Evolutionary conservation across 1,284 basidiomycete species (phyloP).

Genomic region (Sphagnurus paluster): DNA sequence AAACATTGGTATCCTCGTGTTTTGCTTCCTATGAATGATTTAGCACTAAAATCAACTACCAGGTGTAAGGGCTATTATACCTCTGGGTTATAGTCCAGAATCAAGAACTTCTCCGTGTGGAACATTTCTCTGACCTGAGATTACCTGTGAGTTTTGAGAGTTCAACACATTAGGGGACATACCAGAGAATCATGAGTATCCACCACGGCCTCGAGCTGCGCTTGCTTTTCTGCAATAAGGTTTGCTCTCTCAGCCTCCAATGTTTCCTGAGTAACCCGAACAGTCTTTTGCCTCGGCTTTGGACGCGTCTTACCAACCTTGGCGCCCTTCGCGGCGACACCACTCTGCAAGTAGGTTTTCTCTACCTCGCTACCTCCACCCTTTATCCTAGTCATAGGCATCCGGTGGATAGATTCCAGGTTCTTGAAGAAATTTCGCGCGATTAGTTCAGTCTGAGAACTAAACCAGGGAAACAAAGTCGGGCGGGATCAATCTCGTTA

Average conservation of each 20-base stretch:
- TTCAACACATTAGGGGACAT: conserved; percentile 40
- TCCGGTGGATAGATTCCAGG: conserved; percentile 11
- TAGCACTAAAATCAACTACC: conserved; percentile 1
- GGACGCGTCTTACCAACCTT: conserved; percentile 12
- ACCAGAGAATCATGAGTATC: conserved; percentile 78
- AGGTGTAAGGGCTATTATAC: conserved; percentile 41
- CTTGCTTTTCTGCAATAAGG: conserved; percentile 58
- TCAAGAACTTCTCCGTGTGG: conserved; percentile 80
- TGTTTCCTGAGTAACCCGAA: conserved; percentile 22
- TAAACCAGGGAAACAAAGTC: conserved; percentile 13
- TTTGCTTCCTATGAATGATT: conserved; percentile 60
- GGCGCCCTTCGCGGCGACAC: conserved; percentile 5
- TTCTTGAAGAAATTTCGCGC: conserved; percentile 8
- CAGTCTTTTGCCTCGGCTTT: conserved; percentile 10
- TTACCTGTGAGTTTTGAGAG: conserved; percentile 5
- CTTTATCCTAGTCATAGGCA: conserved; percentile 23
- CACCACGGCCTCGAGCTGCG: conserved; percentile 56
- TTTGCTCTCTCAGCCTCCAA: conserved; percentile 39
- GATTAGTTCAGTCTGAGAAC: conserved; percentile 11
- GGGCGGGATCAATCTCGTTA: conserved; percentile 46
- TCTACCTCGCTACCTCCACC: conserved; percentile 9
- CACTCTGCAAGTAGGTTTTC: background rate
- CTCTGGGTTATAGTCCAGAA: conserved; percentile 75
- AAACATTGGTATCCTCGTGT: conserved; percentile 70
- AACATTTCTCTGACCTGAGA: conserved; percentile 78